phyloP scores from a whole-genome alignment of 192 early-diverging fungal species.

The Coemansia sp. region DNA sequence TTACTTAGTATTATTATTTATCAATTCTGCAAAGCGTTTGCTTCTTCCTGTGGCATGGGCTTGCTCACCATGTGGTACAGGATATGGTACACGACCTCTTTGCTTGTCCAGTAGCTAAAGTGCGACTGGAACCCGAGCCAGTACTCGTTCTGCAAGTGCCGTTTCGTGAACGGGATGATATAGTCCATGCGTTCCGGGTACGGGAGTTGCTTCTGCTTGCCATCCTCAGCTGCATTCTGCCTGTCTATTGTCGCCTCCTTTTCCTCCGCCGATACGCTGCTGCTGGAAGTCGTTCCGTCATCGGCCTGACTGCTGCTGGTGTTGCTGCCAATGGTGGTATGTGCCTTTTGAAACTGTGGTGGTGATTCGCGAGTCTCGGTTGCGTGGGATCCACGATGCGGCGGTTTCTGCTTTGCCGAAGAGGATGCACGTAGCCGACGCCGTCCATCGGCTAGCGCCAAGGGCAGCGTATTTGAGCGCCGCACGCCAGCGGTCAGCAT shows the following conservation, averaged over 20 bases:
- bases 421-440: conserved; percentile 8
- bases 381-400: background rate
- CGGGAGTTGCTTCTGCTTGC: conserved; percentile 12
- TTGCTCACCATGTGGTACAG: conserved; percentile 39
- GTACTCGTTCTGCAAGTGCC: conserved; percentile 52
- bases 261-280: background rate
- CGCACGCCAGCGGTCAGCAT: background rate
- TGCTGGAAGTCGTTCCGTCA: background rate
- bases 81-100: conserved; percentile 46
- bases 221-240: too few relatives aligned
- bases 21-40: too few relatives aligned
- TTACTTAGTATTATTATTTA: too few relatives aligned
- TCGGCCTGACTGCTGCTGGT: background rate
- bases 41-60: background rate
- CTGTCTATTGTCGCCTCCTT: background rate
- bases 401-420: background rate
- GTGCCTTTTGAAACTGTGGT: background rate
- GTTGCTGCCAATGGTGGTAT: background rate
- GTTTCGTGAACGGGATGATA: conserved; percentile 45
- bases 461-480: conserved; percentile 18
- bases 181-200: conserved; percentile 55
- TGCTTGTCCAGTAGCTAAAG: conserved; percentile 53
- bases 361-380: background rate
- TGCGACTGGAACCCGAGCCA: conserved; percentile 53
- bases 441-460: conserved; percentile 21